Evolutionary conservation across 495 filamentous ascomycete genomes (phyloP), one percentile per base, ranked within the genome.

Genomic region (Entonaema liquescens): DNA sequence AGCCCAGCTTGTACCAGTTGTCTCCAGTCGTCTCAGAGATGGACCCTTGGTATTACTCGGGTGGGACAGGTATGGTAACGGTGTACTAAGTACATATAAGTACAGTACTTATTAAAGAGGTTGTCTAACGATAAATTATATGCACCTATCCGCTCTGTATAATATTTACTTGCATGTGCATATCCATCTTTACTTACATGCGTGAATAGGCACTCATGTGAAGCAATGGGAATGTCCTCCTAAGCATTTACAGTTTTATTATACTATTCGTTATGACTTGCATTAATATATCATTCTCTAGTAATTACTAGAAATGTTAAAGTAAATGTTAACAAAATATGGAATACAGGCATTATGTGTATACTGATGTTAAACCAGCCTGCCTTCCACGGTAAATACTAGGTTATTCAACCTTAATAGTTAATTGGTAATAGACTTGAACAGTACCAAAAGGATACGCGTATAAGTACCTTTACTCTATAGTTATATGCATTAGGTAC

Each of bases 1-100:
- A 57, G 54, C 33, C 33, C 54, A 57, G 17, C 21, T 23, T 57
- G 19, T 38, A 57, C 54, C 33, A 57, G 42, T 47, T 21, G 19
- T 47, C 2, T 21, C 35, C 33, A 40, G 19, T 54, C 60, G 60
- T 55, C 60, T 55, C 60, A 63, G 47, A 54, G 50, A 55, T 55
- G 50, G 47, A 55, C 60, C 60, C 47, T 63, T 63, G n/a, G n/a
- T n/a, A 63, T 63, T 55, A 61, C 50, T 40, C 21, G 23, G 21
- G 50, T 55, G 49, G 50, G 49, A 63, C 49, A 44, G 15, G 28
- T 23, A 9, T 47, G 42, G 42, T 47, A 47, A 47, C 42, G 42
- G 42, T 47, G 42, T 47, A 23, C 19, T 47, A 21, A 9, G 56
- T 56, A 19, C 15, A 56, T 23, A 5, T 40, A 26, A 17, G 56